Conservation (phyloP, 495 filamentous ascomycete genomes). For the Aspergillus steynii region DNA sequence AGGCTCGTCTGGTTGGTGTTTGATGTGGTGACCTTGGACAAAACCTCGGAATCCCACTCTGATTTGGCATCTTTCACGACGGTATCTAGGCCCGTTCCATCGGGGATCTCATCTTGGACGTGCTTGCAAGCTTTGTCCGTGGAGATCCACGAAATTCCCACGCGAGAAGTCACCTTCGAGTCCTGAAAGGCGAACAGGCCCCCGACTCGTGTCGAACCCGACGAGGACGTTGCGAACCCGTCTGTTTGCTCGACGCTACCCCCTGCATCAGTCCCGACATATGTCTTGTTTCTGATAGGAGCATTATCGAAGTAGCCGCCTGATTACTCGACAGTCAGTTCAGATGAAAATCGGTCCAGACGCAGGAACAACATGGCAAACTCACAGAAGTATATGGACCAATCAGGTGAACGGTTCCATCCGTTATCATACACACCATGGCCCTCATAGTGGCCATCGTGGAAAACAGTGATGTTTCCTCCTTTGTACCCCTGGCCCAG, state of each 20-base stretch:
- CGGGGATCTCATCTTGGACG: constrained; percentile 59
- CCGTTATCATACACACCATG: constrained; percentile 64
- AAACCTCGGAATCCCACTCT: constrained; percentile 61
- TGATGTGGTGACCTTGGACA: constrained; percentile 62
- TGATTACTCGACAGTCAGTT: constrained; percentile 10
- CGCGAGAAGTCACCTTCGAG: constrained; percentile 55
- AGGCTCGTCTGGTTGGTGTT: constrained; percentile 56
- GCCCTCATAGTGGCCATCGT: constrained; percentile 61
- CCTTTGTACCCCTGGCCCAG: constrained; percentile 66
- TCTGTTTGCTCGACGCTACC: constrained; percentile 31
- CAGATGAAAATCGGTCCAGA: constrained; percentile 8
- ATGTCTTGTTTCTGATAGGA: constrained; percentile 35
- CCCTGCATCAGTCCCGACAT: constrained; percentile 26
- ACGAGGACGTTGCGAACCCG: constrained; percentile 30
- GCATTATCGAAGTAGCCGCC: constrained; percentile 58
- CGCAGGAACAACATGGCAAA: neutral
- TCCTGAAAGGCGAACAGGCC: constrained; percentile 37
- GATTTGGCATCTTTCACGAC: constrained; percentile 49
- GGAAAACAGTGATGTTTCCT: constrained; percentile 56
- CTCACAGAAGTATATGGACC: constrained; percentile 69
- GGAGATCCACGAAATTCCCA: constrained; percentile 73
- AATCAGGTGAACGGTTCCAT: constrained; percentile 59
- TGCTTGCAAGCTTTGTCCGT: constrained; percentile 60
- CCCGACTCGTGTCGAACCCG: constrained; percentile 31
- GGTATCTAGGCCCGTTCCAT: constrained; percentile 41